phyloP scores from a whole-genome alignment of 805 yeast genomes.

The Nakazawaea ernobii region DNA sequence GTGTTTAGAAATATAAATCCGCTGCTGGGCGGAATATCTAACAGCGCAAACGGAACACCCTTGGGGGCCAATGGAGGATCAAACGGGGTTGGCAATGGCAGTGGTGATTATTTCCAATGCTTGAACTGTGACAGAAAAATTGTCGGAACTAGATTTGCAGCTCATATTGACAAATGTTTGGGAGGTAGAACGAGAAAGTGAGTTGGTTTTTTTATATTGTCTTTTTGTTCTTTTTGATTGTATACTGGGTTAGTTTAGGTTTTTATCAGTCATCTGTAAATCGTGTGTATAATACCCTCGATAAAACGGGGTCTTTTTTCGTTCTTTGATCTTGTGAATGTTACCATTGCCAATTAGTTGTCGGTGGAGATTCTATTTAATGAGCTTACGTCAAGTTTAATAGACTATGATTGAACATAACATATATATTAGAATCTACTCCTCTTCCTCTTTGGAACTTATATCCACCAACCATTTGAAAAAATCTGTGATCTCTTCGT shows the following conservation, averaged over 20 bases:
- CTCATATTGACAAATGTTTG: constrained; percentile 85
- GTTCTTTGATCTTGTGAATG: no score
- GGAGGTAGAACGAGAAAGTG: constrained; percentile 58
- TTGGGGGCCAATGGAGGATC: constrained; percentile 8
- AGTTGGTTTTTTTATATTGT: background rate
- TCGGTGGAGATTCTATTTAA: no score
- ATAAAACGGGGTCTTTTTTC: no score
- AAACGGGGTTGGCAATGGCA: constrained; percentile 7
- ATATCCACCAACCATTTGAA: constrained; percentile 11
- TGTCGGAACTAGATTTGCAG: constrained; percentile 89
- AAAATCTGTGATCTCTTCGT: constrained; percentile 10
- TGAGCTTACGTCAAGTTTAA: no score
- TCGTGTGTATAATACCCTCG: no score
- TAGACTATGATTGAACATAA: no score
- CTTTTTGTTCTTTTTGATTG: no score
- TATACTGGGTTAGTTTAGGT: no score
- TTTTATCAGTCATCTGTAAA: no score
- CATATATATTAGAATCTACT: no score
- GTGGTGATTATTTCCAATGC: constrained; percentile 59
- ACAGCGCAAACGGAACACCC: constrained; percentile 6
- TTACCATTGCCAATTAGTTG: no score
- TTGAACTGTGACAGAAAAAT: constrained; percentile 78
- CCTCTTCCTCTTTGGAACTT: background rate
- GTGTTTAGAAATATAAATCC: background rate
- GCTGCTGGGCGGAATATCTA: background rate